Base-by-base conservation (phyloP, 768 basidiomycete species). In the Naganishia vishniacii region DNA sequence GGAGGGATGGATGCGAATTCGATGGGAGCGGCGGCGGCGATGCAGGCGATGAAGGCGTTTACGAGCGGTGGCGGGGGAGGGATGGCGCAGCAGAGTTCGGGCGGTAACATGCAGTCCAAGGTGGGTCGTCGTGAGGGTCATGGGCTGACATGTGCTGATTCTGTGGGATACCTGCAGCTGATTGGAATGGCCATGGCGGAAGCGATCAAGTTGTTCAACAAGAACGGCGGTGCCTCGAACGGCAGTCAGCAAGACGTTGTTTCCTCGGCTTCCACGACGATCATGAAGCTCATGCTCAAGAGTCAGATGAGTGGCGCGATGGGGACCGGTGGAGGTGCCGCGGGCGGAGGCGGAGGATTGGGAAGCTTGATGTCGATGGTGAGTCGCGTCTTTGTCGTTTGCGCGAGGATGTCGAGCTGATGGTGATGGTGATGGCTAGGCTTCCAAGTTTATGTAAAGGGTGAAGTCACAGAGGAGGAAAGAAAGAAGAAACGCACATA, bases 181-280 rank as follows among this genome's bases (percentile, higher is more conserved):
- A 85, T 94, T 77, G 87, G 87, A 71, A 77, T 90, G 76, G n/a
- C n/a, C n/a, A n/a, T n/a, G n/a, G n/a, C n/a, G n/a, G n/a, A n/a
- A 8, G 7, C 85, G 0, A 79, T 82, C 16, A 87, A 88, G 73
- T 77, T 89, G 51, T 88, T 91, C 69, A 88, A 89, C 70, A 78
- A 82, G 67, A 81, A 83, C 26, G 87, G 86, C 20, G 84, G 84
- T 8, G 44, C 56, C 5, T 81, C 83, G 3, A 81, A 83, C 12
- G 77, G 76, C 15, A 68, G 67, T 67, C 79, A 79, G 78, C 90
- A 93, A 71, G 88, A 91, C 70, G 86, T 85, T 9, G 84, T 93
- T 71, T 89, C 88, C 64, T 83, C 87, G 13, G 91, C 91, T 47
- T 89, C 86, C 3, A 85, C 86, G 84, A 91, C 87, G 0, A 84